Conservation (phyloP, 441 rosid genomes). For the Sinapis alba region DNA sequence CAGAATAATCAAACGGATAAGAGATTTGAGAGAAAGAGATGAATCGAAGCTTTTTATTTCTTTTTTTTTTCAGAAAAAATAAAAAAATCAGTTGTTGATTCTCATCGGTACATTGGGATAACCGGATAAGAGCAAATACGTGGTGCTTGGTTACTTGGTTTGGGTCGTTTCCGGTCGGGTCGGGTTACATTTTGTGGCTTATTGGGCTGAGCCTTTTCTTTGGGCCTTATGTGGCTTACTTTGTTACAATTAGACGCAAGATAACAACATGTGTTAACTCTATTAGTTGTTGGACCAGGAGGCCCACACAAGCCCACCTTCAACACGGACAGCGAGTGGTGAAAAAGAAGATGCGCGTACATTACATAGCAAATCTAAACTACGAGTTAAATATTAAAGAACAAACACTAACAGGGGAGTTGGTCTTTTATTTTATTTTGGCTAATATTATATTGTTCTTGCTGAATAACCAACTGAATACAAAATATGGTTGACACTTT, state of each 20-base stretch:
- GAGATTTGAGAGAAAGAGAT: constrained; percentile 39
- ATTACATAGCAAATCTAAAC: too few relatives aligned
- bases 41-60: constrained; percentile 23
- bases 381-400: neutral
- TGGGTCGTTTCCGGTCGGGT: neutral
- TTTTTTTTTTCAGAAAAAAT: neutral
- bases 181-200: neutral
- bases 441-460: neutral
- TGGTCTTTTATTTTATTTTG: neutral
- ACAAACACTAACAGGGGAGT: neutral
- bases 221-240: neutral
- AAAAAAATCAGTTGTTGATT: constrained; percentile 11
- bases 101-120: constrained; percentile 29
- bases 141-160: constrained; percentile 31
- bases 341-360: too few relatives aligned
- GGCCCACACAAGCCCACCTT: too few relatives aligned
- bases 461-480: neutral
- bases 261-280: too few relatives aligned
- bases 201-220: neutral
- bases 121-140: constrained; percentile 43
- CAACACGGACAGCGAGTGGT: too few relatives aligned
- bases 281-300: too few relatives aligned
- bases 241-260: too few relatives aligned
- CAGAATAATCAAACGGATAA: constrained; percentile 35
- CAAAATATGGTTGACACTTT: neutral